Evolutionary conservation across 192 early-diverging fungal genomes (phyloP), one percentile per base, ranked within the genome.

Genomic region (Allomyces javanicus): DNA sequence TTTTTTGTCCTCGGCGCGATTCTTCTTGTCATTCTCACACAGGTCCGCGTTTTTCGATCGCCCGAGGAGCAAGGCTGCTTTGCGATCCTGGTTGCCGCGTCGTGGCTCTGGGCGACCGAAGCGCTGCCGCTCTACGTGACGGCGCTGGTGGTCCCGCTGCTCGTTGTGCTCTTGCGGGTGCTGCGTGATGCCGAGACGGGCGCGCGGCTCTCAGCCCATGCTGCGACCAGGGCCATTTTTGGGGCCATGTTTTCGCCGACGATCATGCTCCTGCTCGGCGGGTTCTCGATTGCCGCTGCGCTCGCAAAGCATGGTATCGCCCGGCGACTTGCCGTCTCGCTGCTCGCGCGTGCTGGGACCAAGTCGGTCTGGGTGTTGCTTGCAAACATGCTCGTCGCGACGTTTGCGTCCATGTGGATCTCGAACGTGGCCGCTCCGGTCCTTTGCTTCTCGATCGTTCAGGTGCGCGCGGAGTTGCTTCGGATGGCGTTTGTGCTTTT

Each of bases 351-450:
- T 75, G 92, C 94, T 1, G 94, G 94, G 19, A 88, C 85, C 14
- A 80, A 81, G 55, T 92, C 94, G 45, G 83, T 82, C 62, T 74
- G 74, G 10, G 94, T 97, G 9, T 75, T 97, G 24, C 78, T 97
- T 33, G 87, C 89, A 44, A 93, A 92, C 65, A 95, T 97, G 91
- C 78, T 95, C 45, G 92, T 97, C 0, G 89, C 89, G 23, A 94
- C 92, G 2, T 83, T 97, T 78, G 89, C 91, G 12, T 92, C 89
- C 76, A 97, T 97, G 94, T 94, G 92, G 94, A 97, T 97, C 68
- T 86, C 83, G 62, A 97, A 97, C 69, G 94, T 97, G 7, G 94
- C 93, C 1, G 94, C 94, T 10, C 94, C 94, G 17, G 94, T 95
- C 17, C 78, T 97, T 17, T 97, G 94, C 77, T 94, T 97, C 69